These are phyloP conservation scores for Vaccinium darrowii DNA, from an alignment of 148 eudicot species.

Conservation along the genomic window DNA sequence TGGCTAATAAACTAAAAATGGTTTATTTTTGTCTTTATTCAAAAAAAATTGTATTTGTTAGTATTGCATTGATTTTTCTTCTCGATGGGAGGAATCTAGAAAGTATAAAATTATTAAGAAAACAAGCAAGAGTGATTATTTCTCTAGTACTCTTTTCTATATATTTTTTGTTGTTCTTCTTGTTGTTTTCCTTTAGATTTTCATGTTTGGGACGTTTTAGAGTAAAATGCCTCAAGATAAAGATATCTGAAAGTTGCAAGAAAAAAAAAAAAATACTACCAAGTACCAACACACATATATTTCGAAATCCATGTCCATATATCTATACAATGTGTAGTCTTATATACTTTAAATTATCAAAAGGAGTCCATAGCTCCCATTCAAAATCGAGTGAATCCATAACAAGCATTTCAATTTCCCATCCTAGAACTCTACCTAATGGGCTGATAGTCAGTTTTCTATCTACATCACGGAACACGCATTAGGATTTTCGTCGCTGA, in stretches of 20 bases:
- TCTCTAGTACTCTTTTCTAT: too few relatives aligned
- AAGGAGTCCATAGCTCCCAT: background rate
- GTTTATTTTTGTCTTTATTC: too few relatives aligned
- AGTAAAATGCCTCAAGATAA: background rate
- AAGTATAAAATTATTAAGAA: too few relatives aligned
- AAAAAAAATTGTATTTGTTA: too few relatives aligned
- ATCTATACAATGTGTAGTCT: background rate
- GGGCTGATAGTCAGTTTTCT: background rate
- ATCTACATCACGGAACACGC: constrained; percentile 43
- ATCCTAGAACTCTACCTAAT: background rate
- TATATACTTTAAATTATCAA: background rate
- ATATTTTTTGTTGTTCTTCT: too few relatives aligned
- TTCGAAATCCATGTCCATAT: background rate
- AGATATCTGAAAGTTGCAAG: background rate
- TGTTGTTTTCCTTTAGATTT: background rate
- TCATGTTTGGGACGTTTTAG: background rate
- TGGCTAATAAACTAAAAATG: too few relatives aligned
- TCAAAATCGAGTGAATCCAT: background rate
- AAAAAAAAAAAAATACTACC: background rate
- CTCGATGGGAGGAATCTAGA: too few relatives aligned
- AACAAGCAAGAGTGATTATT: too few relatives aligned
- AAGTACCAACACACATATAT: background rate
- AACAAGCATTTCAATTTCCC: background rate
- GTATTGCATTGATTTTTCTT: too few relatives aligned
- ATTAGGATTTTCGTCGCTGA: constrained; percentile 52